A percentile compares a stretch with the other conserved stretches of the same genome.
phyloP scores from a whole-genome alignment of 2,329 filamentous ascomycete species.

The Colletotrichum sp. region DNA sequence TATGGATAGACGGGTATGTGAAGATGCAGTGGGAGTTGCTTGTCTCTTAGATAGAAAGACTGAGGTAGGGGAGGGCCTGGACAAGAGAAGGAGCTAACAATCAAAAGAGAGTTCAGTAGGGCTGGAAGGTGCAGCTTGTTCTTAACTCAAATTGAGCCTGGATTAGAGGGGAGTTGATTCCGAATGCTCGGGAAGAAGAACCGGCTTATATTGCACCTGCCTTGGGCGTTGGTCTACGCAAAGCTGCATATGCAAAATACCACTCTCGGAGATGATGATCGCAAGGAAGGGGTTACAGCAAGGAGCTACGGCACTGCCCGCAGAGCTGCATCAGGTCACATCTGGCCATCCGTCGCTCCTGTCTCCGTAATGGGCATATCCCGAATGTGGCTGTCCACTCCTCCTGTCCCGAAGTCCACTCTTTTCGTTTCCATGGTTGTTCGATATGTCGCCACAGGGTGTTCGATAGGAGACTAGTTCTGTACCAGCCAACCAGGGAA shows the following conservation, averaged over 20 bases:
- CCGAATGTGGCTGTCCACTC: neutral
- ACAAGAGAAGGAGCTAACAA: neutral
- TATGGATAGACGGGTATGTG: neutral
- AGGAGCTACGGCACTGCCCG: neutral
- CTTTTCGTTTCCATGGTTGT: neutral
- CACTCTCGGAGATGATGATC: constrained; percentile 9
- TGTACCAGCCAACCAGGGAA: neutral
- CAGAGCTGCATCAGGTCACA: constrained; percentile 12
- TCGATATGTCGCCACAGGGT: neutral
- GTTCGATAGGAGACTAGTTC: neutral
- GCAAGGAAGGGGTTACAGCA: neutral
- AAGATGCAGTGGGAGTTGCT: neutral
- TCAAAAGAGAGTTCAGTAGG: neutral
- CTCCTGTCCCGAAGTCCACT: neutral
- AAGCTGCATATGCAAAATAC: constrained; percentile 3
- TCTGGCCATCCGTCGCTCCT: neutral
- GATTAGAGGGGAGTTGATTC: neutral
- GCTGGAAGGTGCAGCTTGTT: constrained; percentile 1
- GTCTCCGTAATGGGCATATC: neutral
- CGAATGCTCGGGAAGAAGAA: neutral
- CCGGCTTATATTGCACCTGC: constrained; percentile 8
- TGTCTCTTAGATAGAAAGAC: neutral
- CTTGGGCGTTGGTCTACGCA: neutral
- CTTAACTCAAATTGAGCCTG: neutral
- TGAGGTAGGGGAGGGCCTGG: neutral